phyloP scores from a whole-genome alignment of 805 yeast species.

The Wickerhamiella brachini region DNA sequence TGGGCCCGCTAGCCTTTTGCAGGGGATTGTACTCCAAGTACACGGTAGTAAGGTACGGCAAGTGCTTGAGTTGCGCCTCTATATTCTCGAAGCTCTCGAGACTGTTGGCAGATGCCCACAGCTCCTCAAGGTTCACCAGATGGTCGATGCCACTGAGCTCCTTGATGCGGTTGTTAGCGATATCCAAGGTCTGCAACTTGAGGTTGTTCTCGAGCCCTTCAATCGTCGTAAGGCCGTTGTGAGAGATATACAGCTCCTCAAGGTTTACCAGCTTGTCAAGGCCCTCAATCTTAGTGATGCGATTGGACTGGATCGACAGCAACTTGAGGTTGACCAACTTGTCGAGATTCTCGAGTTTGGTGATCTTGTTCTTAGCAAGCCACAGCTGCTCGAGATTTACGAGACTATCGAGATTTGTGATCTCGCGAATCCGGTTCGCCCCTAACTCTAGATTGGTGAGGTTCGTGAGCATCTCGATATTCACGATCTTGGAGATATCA shows the following conservation, averaged over 20 bases:
- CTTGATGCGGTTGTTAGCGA: constrained; percentile 58
- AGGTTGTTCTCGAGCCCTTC: constrained; percentile 63
- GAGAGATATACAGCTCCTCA: constrained; percentile 79
- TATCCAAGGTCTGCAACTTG: constrained; percentile 61
- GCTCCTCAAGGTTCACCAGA: constrained; percentile 61
- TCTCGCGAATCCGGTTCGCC: constrained; percentile 56
- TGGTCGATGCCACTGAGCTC: constrained; percentile 53
- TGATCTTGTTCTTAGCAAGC: constrained; percentile 80
- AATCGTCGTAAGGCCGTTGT: constrained; percentile 60
- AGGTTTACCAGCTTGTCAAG: constrained; percentile 55
- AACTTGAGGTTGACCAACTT: constrained; percentile 50
- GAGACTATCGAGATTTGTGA: constrained; percentile 43
- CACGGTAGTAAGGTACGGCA: constrained; percentile 66
- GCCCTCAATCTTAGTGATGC: constrained; percentile 66
- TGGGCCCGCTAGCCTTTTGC: constrained; percentile 56
- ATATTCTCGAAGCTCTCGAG: constrained; percentile 57
- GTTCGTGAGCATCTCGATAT: constrained; percentile 40
- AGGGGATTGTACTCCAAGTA: constrained; percentile 91
- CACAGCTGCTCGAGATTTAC: constrained; percentile 59
- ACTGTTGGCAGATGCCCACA: constrained; percentile 82
- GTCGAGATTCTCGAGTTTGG: constrained; percentile 47
- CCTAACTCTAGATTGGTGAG: constrained; percentile 75
- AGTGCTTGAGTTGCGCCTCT: constrained; percentile 45
- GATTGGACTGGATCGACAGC: constrained; percentile 78
- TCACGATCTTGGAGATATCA: constrained; percentile 58